These are phyloP conservation scores for Microbotryum intermedium DNA, from an alignment of 1,284 basidiomycete species.

Conservation along the genomic window DNA sequence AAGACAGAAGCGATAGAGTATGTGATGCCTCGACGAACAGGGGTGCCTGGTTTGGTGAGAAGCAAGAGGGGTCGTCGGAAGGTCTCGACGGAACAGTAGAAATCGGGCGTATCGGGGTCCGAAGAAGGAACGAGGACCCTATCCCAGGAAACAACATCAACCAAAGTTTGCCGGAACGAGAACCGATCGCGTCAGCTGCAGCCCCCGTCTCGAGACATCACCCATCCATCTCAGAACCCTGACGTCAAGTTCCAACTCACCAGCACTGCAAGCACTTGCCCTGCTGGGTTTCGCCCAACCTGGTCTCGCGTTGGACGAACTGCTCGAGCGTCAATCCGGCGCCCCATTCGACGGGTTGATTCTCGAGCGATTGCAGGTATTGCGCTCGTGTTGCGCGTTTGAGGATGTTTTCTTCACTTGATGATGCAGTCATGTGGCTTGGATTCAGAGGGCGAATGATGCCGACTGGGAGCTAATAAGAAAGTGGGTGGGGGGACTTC, in stretches of 20 bases:
- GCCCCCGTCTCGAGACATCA: not conserved
- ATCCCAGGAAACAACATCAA: not conserved
- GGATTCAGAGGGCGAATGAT: not conserved
- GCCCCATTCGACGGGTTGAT: not conserved
- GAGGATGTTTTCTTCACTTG: not conserved
- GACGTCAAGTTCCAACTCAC: not conserved
- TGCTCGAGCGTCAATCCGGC: not conserved
- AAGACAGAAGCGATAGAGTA: slow-evolving; percentile 50
- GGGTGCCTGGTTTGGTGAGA: slow-evolving; percentile 33
- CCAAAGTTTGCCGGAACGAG: not conserved
- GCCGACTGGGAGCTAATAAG: too few relatives aligned
- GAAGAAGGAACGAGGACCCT: slow-evolving; percentile 46
- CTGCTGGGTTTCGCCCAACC: not conserved
- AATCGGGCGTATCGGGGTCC: slow-evolving; percentile 42
- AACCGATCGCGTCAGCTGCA: not conserved
- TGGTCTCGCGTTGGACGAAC: not conserved
- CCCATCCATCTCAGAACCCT: not conserved
- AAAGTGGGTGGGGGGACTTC: too few relatives aligned
- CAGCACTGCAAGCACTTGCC: slow-evolving; percentile 3
- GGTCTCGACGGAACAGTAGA: slow-evolving; percentile 46
- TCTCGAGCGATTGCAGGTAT: not conserved
- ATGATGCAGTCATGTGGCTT: not conserved
- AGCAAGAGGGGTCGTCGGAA: slow-evolving; percentile 36
- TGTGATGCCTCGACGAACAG: slow-evolving; percentile 36
- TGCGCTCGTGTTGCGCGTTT: not conserved